Evolutionary conservation across 116 monocot genomes (phyloP).

Genomic region (Thalassia testudinum): DNA sequence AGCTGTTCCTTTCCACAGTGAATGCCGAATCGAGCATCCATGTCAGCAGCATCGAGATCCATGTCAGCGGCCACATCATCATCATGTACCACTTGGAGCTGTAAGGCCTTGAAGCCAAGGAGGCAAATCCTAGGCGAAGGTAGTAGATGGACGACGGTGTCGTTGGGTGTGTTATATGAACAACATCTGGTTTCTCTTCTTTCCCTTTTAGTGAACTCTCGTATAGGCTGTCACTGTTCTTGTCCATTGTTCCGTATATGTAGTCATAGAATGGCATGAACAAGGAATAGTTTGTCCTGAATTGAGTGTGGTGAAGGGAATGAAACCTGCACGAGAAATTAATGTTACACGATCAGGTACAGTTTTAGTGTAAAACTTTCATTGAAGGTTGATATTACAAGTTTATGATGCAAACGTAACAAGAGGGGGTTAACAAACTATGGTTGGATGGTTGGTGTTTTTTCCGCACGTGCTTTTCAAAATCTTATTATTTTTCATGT

Average conservation of each 20-base stretch:
- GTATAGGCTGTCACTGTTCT: constrained; percentile 12
- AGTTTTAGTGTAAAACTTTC: no score
- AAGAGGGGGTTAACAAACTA: no score
- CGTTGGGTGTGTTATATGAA: constrained; percentile 24
- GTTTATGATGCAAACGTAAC: no score
- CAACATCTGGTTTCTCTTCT: constrained; percentile 16
- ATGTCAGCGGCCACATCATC: constrained; percentile 23
- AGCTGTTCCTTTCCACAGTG: constrained; percentile 39
- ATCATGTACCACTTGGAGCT: constrained; percentile 19
- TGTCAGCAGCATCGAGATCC: constrained; percentile 14
- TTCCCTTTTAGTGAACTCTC: constrained; percentile 10
- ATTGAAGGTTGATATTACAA: no score
- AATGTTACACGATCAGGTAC: no score
- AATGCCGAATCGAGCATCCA: constrained; percentile 24
- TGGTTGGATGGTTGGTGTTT: no score
- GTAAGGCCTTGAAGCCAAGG: constrained; percentile 30
- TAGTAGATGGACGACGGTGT: constrained; percentile 18
- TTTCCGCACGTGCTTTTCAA: no score
- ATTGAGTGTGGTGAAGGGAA: constrained; percentile 34
- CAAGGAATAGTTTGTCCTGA: constrained; percentile 21
- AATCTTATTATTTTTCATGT: no score
- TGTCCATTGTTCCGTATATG: constrained; percentile 23
- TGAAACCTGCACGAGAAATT: constrained; percentile 37
- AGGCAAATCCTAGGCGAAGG: constrained; percentile 21
- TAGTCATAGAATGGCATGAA: constrained; percentile 38